Conservation (phyloP, 305 asterid species). For the Solanum hybrid region DNA sequence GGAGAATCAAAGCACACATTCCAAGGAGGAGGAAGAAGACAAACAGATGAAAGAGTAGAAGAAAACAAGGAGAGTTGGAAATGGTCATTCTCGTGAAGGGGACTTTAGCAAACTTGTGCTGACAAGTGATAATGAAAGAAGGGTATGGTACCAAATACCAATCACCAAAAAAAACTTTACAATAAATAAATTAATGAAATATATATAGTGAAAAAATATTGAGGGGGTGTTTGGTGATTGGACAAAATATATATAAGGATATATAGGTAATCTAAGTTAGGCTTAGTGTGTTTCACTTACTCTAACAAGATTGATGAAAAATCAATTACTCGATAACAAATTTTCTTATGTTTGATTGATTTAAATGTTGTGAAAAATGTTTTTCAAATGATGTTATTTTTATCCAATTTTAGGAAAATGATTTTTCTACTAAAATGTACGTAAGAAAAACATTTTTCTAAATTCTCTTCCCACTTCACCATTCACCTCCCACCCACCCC, state of each 20-base stretch:
- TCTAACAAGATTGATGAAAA: neutral
- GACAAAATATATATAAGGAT: neutral
- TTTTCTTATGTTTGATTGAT: neutral
- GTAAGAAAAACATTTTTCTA: neutral
- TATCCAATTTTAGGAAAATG: neutral
- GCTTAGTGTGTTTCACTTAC: neutral
- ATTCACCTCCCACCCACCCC: neutral
- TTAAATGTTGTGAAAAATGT: neutral
- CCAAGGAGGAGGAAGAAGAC: constrained; percentile 26
- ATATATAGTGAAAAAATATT: neutral
- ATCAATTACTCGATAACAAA: neutral
- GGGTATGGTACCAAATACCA: neutral
- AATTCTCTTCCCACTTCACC: neutral
- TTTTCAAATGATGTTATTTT: neutral
- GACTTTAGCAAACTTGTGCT: constrained; percentile 31
- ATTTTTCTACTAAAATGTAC: neutral
- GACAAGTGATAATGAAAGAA: constrained; percentile 27
- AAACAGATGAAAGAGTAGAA: constrained; percentile 23
- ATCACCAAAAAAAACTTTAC: neutral
- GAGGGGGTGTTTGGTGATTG: neutral
- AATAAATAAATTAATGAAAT: neutral
- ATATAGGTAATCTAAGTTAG: neutral
- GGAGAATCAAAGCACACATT: constrained; percentile 23
- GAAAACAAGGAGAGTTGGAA: constrained; percentile 31
- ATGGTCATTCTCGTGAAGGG: constrained; percentile 35